phyloP scores from a whole-genome alignment of 1,139 yeast genomes.

The Yamadazyma songkhlaensis region DNA sequence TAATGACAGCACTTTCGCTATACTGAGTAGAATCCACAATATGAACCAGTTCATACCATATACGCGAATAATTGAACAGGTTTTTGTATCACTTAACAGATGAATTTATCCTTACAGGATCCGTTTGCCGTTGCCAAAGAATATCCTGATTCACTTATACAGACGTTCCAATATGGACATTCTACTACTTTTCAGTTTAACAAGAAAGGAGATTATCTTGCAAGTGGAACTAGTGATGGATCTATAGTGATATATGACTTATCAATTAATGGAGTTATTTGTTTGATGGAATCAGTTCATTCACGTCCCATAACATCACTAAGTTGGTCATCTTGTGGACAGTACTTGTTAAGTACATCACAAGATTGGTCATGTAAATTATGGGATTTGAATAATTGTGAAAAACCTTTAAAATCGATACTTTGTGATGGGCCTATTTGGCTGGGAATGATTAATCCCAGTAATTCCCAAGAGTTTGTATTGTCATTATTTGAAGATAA shows the following conservation, averaged over 20 bases:
- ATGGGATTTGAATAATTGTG: constrained; percentile 64
- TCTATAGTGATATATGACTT: constrained; percentile 74
- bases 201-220: constrained; percentile 80
- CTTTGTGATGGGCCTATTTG: constrained; percentile 70
- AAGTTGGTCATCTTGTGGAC: constrained; percentile 74
- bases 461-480: constrained; percentile 37
- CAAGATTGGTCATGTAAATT: constrained; percentile 81
- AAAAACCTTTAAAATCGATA: constrained; percentile 34
- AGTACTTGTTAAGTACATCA: constrained; percentile 69
- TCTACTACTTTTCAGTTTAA: constrained; percentile 74
- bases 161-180: constrained; percentile 65
- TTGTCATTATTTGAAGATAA: constrained; percentile 53
- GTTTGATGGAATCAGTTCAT: constrained; percentile 58
- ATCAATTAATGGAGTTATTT: constrained; percentile 52
- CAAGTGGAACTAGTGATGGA: constrained; percentile 83
- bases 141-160: constrained; percentile 79
- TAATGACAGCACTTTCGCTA: constrained; percentile 2
- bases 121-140: constrained; percentile 93
- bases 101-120: constrained; percentile 86
- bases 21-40: background rate
- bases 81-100: constrained; percentile 16
- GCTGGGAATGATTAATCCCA: constrained; percentile 64
- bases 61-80: background rate
- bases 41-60: constrained; percentile 1
- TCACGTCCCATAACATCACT: constrained; percentile 72